Conservation (phyloP, 1,284 basidiomycete species). For the Ustilago sp. region DNA sequence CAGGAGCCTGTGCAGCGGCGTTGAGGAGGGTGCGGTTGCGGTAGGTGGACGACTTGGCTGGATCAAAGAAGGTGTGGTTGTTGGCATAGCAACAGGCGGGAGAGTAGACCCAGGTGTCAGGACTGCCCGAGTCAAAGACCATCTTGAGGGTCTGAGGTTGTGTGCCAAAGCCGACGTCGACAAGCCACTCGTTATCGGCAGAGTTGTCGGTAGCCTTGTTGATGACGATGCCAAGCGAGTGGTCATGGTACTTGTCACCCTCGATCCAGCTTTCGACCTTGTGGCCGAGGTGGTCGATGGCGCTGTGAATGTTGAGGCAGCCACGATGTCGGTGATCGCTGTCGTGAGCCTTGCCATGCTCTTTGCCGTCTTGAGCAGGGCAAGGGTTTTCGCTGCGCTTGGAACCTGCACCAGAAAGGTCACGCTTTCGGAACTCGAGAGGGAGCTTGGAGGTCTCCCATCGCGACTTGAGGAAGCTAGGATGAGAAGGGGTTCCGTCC, state of each 20-base stretch:
- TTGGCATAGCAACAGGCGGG: conserved; percentile 57
- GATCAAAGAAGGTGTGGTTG: conserved; percentile 57
- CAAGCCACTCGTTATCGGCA: conserved; percentile 60
- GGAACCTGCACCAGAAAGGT: conserved; percentile 29
- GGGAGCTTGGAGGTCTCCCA: conserved; percentile 45
- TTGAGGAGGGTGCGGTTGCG: conserved; percentile 51
- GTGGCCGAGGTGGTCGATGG: conserved; percentile 30
- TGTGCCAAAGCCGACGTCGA: conserved; percentile 56
- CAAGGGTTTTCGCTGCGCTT: conserved; percentile 29
- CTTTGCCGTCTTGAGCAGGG: conserved; percentile 14
- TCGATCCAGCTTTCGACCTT: conserved; percentile 42
- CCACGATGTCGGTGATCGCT: conserved; percentile 5
- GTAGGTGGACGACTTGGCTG: conserved; percentile 41
- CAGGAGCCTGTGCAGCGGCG: conserved; percentile 24
- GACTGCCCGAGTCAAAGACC: conserved; percentile 58
- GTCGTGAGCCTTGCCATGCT: conserved; percentile 1
- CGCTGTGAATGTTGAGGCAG: conserved; percentile 12
- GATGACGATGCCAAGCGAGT: conserved; percentile 51
- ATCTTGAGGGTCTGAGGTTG: conserved; percentile 42
- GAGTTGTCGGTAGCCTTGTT: conserved; percentile 52
- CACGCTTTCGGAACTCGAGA: conserved; percentile 45
- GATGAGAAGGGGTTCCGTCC: conserved; percentile 34
- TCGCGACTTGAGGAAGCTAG: conserved; percentile 36
- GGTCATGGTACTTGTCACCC: conserved; percentile 38
- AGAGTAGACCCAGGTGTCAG: conserved; percentile 58